Conservation (phyloP, 2,329 filamentous ascomycete genomes). For the Chaetomiaceae sp. region DNA sequence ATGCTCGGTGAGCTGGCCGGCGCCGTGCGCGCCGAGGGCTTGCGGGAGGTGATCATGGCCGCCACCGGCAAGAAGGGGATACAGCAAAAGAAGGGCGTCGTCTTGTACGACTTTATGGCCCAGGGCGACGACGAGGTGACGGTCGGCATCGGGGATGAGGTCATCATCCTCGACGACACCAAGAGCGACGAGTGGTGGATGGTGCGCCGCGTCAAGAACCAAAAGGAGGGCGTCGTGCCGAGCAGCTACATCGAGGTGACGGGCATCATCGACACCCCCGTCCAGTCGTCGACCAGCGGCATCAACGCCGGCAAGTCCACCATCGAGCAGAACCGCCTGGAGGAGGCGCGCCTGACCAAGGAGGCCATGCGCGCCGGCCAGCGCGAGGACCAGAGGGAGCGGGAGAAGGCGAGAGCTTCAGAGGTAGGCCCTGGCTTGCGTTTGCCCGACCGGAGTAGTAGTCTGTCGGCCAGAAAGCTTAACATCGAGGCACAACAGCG, state of each 20-base stretch:
- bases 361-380: conserved; percentile 63
- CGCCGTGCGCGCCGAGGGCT: conserved; percentile 72
- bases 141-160: conserved; percentile 83
- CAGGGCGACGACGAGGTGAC: conserved; percentile 96
- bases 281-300: conserved; percentile 45
- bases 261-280: conserved; percentile 54
- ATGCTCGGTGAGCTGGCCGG: conserved; percentile 86
- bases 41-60: conserved; percentile 82
- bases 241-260: conserved; percentile 93
- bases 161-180: conserved; percentile 79
- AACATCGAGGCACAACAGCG: conserved; percentile 62
- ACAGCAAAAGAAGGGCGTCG: conserved; percentile 70
- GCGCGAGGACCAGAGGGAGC: conserved; percentile 47
- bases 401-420: conserved; percentile 41
- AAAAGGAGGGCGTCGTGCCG: conserved; percentile 91
- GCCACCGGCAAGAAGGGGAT: conserved; percentile 53
- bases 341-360: conserved; percentile 79
- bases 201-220: conserved; percentile 82
- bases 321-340: conserved; percentile 71
- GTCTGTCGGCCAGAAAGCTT: conserved; percentile 64
- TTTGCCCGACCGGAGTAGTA: conserved; percentile 75
- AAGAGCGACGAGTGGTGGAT: conserved; percentile 99
- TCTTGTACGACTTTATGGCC: conserved; percentile 94
- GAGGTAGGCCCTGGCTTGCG: conserved; percentile 74
- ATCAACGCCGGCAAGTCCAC: conserved; percentile 53